Base-by-base conservation (phyloP, 129 eudicot genomes). In the Centrapalus pauciflorus region DNA sequence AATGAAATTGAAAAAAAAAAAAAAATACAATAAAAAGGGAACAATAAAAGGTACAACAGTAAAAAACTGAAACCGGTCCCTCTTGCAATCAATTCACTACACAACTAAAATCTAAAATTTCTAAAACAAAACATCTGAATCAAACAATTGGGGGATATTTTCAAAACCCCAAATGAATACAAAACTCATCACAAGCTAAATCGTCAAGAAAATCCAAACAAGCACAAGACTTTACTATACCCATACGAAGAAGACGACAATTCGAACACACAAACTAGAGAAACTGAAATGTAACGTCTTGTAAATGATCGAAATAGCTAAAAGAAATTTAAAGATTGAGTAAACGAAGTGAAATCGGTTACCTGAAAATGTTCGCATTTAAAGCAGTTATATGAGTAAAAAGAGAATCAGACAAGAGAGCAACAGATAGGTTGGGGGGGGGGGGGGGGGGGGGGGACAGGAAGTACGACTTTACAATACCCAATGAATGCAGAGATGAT, bases 1-100 rank as follows among this genome's bases (percentile, higher is more conserved):
- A 13, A 23, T n/a, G n/a, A 38, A 59, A 66, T 1, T 16, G 28
- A 58, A 10, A 54, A 21, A 59, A 60, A 54, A 16, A 64, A 20
- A 46, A 35, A 55, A 23, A 59, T 33, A 16, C 35, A 7, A 8
- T 11, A 59, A 71, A 20, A 65, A 50, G 11, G 57, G 56, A 21
- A 54, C 51, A 43, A 5, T 57, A 57, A 43, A 64, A 45, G 57
- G 70, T 64, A 64, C 38, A 14, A 64, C 13, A 24, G 57, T 45
- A 27, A 19, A 57, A 25, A 43, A 23, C 50, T 12, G 29, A 55
- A 71, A 76, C 73, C 54, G 80, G 57, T 48, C 72, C 79, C 82
- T 61, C 60, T 43, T 33, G 34, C 41, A 45, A 48, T 38, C 21
- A 9, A 29, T 30, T 30, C 25, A 23, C 52, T 45, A 45, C 54